Conservation (phyloP, 2,329 filamentous ascomycete genomes). For the Neurospora sp. region DNA sequence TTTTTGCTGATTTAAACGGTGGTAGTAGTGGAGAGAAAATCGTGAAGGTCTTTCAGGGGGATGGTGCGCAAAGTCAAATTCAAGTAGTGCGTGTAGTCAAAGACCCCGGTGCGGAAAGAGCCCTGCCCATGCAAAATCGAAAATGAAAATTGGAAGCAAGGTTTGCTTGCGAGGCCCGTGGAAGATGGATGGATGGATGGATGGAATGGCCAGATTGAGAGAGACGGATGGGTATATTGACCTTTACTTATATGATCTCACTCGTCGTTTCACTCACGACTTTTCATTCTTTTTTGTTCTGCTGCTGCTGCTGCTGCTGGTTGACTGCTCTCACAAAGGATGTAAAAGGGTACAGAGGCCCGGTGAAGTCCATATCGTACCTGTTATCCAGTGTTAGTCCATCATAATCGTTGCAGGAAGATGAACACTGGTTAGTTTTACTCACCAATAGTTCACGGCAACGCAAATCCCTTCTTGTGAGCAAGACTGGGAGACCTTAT, state of each 20-base stretch:
- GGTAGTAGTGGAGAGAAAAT: too few species aligned
- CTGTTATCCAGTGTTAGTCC: constrained; percentile 25
- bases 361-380: constrained; percentile 73
- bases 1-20: too few species aligned
- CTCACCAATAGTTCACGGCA: constrained; percentile 73
- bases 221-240: not conserved
- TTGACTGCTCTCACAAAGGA: constrained; percentile 40
- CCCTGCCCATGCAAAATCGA: too few species aligned
- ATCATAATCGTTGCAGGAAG: too few species aligned
- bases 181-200: too few species aligned
- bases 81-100: too few species aligned
- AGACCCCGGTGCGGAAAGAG: too few species aligned
- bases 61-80: too few species aligned
- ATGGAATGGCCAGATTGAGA: not conserved
- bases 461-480: constrained; percentile 61
- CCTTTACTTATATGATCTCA: not conserved
- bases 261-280: not conserved
- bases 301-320: constrained; percentile 1
- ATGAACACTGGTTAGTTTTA: constrained; percentile 1
- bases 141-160: too few species aligned
- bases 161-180: too few species aligned
- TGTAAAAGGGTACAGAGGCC: constrained; percentile 54
- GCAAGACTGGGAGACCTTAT: constrained; percentile 69
- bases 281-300: not conserved
- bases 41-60: too few species aligned